Conservation (phyloP, 2,329 filamentous ascomycete species). For the Knufia fluminis region DNA sequence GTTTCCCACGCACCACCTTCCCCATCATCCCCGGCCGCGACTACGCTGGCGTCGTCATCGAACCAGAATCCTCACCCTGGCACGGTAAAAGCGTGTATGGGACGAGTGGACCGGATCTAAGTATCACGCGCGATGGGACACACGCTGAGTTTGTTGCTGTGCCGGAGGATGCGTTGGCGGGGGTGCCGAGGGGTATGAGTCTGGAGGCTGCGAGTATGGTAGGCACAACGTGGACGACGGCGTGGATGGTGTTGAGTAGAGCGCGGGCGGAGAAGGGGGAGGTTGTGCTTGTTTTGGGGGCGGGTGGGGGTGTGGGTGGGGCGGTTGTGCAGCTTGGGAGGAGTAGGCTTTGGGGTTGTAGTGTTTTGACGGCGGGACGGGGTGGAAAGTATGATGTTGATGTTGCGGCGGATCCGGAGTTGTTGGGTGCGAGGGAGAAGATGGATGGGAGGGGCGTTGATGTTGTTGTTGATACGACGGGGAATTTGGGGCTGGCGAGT, state of each 20-base stretch:
- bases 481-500: slow-evolving; percentile 23
- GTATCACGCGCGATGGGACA: slow-evolving; percentile 30
- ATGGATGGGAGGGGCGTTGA: slow-evolving; percentile 80
- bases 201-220: slow-evolving; percentile 25
- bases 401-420: not conserved
- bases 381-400: slow-evolving; percentile 21
- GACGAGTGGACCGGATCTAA: slow-evolving; percentile 25
- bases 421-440: slow-evolving; percentile 45
- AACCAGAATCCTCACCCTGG: slow-evolving; percentile 18
- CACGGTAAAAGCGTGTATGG: slow-evolving; percentile 26
- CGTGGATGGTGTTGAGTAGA: slow-evolving; percentile 20
- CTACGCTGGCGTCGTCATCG: slow-evolving; percentile 24
- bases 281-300: slow-evolving; percentile 25
- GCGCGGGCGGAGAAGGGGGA: slow-evolving; percentile 22
- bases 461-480: slow-evolving; percentile 57
- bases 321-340: slow-evolving; percentile 22
- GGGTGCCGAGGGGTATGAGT: slow-evolving; percentile 30
- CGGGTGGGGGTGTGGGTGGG: slow-evolving; percentile 25
- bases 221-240: slow-evolving; percentile 25
- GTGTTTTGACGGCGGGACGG: slow-evolving; percentile 23
- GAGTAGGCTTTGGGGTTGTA: slow-evolving; percentile 21
- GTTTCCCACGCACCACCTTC: slow-evolving; percentile 26
- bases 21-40: slow-evolving; percentile 27
- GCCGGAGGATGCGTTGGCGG: slow-evolving; percentile 30
- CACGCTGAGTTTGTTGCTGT: slow-evolving; percentile 34